Conservation (phyloP, 2,329 filamentous ascomycete genomes). For the Colletotrichum eleusines region DNA sequence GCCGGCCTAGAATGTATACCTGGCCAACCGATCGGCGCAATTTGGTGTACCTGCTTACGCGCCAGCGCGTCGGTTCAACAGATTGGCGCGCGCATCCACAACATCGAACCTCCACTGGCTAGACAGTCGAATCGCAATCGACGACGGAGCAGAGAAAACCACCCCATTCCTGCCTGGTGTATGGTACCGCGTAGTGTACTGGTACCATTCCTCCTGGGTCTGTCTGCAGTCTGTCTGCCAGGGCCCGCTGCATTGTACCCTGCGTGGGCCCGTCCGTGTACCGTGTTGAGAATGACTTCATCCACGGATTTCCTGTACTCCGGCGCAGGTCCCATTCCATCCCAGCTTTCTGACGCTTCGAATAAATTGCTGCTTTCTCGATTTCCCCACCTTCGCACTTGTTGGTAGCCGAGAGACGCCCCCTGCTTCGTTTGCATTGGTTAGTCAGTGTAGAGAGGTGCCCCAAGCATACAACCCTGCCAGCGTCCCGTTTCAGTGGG, state of each 20-base stretch:
- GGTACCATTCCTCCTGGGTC: not conserved
- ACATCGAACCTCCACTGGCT: constrained; percentile 9
- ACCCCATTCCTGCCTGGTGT: too few relatives aligned
- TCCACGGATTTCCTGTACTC: not conserved
- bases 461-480: constrained; percentile 32
- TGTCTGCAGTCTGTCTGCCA: not conserved
- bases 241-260: constrained; percentile 17
- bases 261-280: constrained; percentile 25
- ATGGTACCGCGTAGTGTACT: too few relatives aligned
- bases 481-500: constrained; percentile 37
- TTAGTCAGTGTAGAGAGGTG: not conserved
- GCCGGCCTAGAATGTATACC: constrained; percentile 28
- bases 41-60: constrained; percentile 26
- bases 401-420: constrained; percentile 3
- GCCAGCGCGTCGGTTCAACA: constrained; percentile 30
- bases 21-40: constrained; percentile 28
- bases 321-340: constrained; percentile 17
- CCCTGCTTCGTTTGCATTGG: not conserved
- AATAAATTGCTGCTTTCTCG: constrained; percentile 37
- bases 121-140: not conserved
- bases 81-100: constrained; percentile 31
- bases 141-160: not conserved
- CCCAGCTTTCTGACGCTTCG: constrained; percentile 41
- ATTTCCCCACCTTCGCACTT: constrained; percentile 22
- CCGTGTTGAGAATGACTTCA: constrained; percentile 34